Evolutionary conservation across 768 basidiomycete genomes (phyloP), one percentile per base, ranked within the genome.

Genomic region (Suillus subluteus): DNA sequence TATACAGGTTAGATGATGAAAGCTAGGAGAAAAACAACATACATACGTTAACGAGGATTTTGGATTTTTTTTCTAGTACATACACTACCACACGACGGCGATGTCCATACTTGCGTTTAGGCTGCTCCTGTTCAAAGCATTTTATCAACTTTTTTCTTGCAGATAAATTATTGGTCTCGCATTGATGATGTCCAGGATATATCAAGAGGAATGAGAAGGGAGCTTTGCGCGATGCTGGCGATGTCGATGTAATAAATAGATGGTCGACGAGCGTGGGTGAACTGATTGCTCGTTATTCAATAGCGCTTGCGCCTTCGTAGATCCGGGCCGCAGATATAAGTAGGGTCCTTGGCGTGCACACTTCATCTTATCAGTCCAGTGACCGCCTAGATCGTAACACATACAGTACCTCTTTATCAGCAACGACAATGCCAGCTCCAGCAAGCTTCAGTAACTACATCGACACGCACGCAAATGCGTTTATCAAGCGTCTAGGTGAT

Each of bases 401-500:
- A 59, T 6, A 40, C 23, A 26, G 3, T 16, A 54, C 23, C 58
- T 41, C 55, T 56, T 35, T 18, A 56, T 40, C 58, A 59, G 0
- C 38, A 40, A 61, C 58, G 18, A 61, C 35, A 63, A 83, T 84
- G 82, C 67, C 78, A 7, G 72, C 76, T 32, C 76, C 76, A 6
- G 35, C 71, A 11, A 70, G 78, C 46, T 79, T 84, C 68, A 64
- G 78, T 23, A 67, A 71, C 9, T 91, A 85, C 70, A 82, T 99
- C 75, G 88, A 96, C 68, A 74, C 80, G 21, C 88, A 97, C 71
- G 83, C 90, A 63, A 82, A 88, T 62, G 78, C 79, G 32, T 96
- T 96, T 73, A 92, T 99, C 67, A 79, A 88, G 68, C 86, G 95
- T 58, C 88, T 97, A 35, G 81, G 87, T 5, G 85, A 91, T 43